Conservation (phyloP, 306 rosid genomes). For the Quercus rubra region DNA sequence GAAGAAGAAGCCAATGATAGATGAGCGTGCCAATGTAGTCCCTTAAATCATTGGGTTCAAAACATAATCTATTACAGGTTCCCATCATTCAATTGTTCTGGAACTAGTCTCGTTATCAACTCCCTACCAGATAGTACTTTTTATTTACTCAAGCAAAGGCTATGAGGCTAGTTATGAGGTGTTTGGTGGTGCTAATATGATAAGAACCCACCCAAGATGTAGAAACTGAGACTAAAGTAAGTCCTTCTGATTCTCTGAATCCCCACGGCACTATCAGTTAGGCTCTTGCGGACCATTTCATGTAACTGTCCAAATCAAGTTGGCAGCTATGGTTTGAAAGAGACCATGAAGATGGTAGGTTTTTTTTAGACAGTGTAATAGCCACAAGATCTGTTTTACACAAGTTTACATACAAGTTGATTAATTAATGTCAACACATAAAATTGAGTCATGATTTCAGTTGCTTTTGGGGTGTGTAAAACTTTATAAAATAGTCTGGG, state of each 20-base stretch:
- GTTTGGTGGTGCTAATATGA: slow-evolving; percentile 23
- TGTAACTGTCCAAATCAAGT: neutral
- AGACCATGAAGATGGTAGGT: neutral
- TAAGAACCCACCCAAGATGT: slow-evolving; percentile 15
- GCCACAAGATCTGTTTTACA: too few species aligned
- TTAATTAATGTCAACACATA: too few species aligned
- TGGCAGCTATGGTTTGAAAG: neutral
- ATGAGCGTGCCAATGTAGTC: neutral
- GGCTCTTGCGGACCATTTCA: slow-evolving; percentile 21
- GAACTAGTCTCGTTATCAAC: slow-evolving; percentile 19
- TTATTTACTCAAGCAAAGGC: slow-evolving; percentile 31
- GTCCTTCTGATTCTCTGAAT: slow-evolving; percentile 16
- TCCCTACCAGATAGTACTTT: slow-evolving; percentile 20
- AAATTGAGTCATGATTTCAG: too few species aligned
- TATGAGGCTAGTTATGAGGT: slow-evolving; percentile 8
- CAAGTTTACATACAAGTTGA: too few species aligned
- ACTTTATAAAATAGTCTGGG: too few species aligned
- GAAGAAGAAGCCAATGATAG: slow-evolving; percentile 5
- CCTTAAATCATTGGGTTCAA: slow-evolving; percentile 25
- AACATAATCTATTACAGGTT: slow-evolving; percentile 18
- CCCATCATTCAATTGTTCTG: neutral
- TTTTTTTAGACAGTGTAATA: neutral
- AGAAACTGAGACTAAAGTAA: slow-evolving; percentile 16
- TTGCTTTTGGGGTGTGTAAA: too few species aligned
- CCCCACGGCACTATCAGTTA: slow-evolving; percentile 27